phyloP scores from a whole-genome alignment of 345 rosid genomes.

The Cardamine resedifolia region DNA sequence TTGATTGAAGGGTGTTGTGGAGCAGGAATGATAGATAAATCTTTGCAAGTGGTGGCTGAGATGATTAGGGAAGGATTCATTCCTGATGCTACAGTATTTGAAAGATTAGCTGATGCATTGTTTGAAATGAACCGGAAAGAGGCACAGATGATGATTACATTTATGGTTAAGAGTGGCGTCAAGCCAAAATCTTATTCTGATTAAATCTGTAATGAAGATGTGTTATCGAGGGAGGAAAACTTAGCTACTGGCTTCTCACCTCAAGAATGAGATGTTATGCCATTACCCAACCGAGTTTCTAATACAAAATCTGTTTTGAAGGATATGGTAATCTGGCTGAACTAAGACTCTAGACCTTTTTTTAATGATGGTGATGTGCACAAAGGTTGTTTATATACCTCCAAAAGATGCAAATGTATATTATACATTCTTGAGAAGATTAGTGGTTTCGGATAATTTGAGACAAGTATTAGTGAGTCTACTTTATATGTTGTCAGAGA shows the following conservation, averaged over 20 bases:
- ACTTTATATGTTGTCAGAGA: neutral
- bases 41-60: constrained; percentile 41
- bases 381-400: neutral
- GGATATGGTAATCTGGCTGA: neutral
- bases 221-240: neutral
- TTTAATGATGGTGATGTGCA: neutral
- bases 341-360: neutral
- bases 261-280: neutral
- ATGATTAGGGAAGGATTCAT: constrained; percentile 43
- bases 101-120: constrained; percentile 30
- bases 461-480: neutral
- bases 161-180: constrained; percentile 39
- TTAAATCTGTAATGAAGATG: neutral
- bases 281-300: neutral
- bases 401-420: neutral
- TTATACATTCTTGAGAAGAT: neutral
- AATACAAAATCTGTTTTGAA: neutral
- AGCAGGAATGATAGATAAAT: constrained; percentile 43
- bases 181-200: constrained; percentile 21
- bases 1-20: constrained; percentile 40
- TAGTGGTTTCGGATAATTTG: neutral
- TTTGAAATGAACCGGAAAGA: constrained; percentile 27
- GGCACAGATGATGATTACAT: constrained; percentile 38
- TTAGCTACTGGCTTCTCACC: neutral
- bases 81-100: constrained; percentile 23